These are phyloP conservation scores for Waltergamsia citrina DNA, from an alignment of 2,329 filamentous ascomycete genomes.

Conservation along the genomic window DNA sequence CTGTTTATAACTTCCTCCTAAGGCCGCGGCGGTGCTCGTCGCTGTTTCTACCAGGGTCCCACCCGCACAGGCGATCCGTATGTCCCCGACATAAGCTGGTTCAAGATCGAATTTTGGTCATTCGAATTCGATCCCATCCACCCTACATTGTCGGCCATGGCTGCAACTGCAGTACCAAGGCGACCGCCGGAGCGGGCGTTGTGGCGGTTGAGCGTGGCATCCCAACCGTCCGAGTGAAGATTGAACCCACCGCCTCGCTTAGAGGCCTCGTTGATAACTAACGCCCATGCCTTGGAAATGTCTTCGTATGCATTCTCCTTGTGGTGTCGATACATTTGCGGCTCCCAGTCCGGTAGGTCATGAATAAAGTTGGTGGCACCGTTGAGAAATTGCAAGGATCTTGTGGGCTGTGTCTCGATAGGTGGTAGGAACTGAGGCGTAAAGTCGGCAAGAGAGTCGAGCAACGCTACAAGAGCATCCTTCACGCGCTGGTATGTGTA, in stretches of 20 bases:
- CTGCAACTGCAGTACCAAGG: slow-evolving; percentile 69
- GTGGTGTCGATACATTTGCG: slow-evolving; percentile 78
- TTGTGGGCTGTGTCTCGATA: slow-evolving; percentile 72
- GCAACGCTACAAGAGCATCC: slow-evolving; percentile 66
- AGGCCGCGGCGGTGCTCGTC: background rate
- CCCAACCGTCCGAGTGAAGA: slow-evolving; percentile 85
- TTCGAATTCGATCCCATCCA: slow-evolving; percentile 55
- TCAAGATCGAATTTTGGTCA: slow-evolving; percentile 48
- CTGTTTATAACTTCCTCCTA: slow-evolving; percentile 1
- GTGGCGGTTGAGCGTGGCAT: slow-evolving; percentile 77
- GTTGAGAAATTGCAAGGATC: slow-evolving; percentile 81
- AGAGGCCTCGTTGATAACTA: slow-evolving; percentile 82
- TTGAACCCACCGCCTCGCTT: slow-evolving; percentile 88
- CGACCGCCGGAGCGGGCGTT: slow-evolving; percentile 79
- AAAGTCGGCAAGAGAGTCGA: slow-evolving; percentile 88
- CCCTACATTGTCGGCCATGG: slow-evolving; percentile 63
- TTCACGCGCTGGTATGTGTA: slow-evolving; percentile 93
- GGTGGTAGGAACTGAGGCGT: slow-evolving; percentile 93
- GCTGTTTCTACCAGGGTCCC: slow-evolving; percentile 44
- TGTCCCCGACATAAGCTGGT: slow-evolving; percentile 51
- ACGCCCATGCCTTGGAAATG: slow-evolving; percentile 84
- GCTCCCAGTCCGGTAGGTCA: slow-evolving; percentile 82
- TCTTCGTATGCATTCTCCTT: slow-evolving; percentile 96
- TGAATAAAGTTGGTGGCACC: slow-evolving; percentile 87
- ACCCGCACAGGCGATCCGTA: slow-evolving; percentile 52